Conservation (phyloP, 2,329 filamentous ascomycete species). For the Colletotrichum nymphaeae region DNA sequence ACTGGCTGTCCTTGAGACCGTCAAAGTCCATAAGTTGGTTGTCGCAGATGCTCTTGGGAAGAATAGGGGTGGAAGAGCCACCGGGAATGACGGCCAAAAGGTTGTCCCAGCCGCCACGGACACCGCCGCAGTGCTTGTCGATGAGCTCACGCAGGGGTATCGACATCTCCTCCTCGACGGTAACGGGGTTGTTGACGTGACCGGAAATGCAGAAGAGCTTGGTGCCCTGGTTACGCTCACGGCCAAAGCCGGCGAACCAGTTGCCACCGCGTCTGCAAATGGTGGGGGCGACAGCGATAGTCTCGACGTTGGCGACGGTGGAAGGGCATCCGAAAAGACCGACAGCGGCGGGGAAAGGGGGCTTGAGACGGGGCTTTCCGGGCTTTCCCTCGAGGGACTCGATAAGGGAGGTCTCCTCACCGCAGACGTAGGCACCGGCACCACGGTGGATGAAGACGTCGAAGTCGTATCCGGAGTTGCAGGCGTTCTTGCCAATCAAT, state of each 20-base stretch:
- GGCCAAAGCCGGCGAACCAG: constrained; percentile 96
- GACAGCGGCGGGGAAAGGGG: constrained; percentile 96
- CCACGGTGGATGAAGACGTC: constrained; percentile 97
- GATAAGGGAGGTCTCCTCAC: constrained; percentile 97
- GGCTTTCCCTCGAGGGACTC: constrained; percentile 99
- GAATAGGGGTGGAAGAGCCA: constrained; percentile 94
- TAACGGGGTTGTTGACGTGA: constrained; percentile 98
- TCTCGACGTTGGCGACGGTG: constrained; percentile 98
- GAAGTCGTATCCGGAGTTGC: constrained; percentile 96
- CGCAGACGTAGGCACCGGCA: constrained; percentile 97
- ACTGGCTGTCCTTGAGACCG: constrained; percentile 96
- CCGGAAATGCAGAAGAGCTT: constrained; percentile 99
- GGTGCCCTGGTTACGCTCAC: constrained; percentile 95
- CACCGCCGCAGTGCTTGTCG: constrained; percentile 97
- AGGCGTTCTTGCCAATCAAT: constrained; percentile 97
- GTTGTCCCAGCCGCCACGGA: constrained; percentile 98
- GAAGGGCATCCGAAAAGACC: constrained; percentile 98
- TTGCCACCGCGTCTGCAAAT: constrained; percentile 91
- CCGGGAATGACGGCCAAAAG: constrained; percentile 94
- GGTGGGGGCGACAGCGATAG: constrained; percentile 92
- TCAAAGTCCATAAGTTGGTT: constrained; percentile 99
- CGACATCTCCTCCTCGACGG: constrained; percentile 99
- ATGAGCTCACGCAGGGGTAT: constrained; percentile 96
- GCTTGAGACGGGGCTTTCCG: constrained; percentile 98
- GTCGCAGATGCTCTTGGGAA: constrained; percentile 90